Conservation (phyloP, 352 stramenopile genomes). For the Pilasporangium apinafurcum region DNA sequence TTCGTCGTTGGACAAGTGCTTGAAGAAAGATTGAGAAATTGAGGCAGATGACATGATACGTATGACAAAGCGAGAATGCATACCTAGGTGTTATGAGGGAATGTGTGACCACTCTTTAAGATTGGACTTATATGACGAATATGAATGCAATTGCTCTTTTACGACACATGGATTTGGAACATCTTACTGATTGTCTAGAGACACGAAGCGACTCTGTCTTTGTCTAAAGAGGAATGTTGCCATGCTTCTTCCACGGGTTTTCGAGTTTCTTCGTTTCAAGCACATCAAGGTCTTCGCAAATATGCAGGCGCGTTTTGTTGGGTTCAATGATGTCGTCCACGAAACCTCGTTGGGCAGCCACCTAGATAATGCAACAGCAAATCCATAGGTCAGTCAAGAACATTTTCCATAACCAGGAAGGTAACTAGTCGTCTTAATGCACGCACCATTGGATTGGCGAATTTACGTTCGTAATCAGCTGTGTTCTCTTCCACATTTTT, state of each 20-base stretch:
- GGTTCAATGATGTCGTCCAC: constrained; percentile 98
- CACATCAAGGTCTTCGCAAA: constrained; percentile 96
- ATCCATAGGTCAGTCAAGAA: constrained; percentile 2
- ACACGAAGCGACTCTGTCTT: too few relatives aligned
- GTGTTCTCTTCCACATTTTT: constrained; percentile 95
- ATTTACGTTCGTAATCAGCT: constrained; percentile 94
- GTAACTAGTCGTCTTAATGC: constrained; percentile 3
- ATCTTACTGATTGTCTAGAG: too few relatives aligned
- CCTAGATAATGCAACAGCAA: constrained; percentile 17
- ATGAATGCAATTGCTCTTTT: too few relatives aligned
- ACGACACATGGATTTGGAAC: too few relatives aligned
- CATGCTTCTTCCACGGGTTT: constrained; percentile 95
- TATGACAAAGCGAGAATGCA: not conserved
- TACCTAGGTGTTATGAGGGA: too few relatives aligned
- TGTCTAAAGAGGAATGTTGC: constrained; percentile 95
- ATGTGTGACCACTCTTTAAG: too few relatives aligned
- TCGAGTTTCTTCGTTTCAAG: constrained; percentile 92
- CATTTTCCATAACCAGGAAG: too few relatives aligned
- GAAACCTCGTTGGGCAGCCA: constrained; percentile 95
- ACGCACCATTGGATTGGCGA: constrained; percentile 93
- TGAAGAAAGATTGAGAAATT: constrained; percentile 54
- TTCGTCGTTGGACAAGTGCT: constrained; percentile 78
- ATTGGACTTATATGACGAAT: too few relatives aligned
- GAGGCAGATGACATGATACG: not conserved
- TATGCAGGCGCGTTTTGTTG: constrained; percentile 85